Evolutionary conservation across 495 filamentous ascomycete species (phyloP), one percentile per base, ranked within the genome.

Genomic region (Arthonia radiata): DNA sequence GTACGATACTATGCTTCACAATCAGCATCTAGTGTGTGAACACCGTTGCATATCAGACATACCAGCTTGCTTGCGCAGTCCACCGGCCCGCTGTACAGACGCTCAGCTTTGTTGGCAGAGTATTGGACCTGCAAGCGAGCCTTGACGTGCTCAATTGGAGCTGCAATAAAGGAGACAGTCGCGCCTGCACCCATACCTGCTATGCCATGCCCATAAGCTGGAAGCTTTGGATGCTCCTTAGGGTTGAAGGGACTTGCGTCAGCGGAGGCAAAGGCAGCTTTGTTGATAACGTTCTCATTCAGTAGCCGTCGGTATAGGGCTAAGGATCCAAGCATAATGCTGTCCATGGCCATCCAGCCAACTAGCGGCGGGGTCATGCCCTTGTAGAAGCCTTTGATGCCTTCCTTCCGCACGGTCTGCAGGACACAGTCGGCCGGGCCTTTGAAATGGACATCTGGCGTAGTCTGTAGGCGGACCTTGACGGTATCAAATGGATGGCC

Each of bases 301-400:
- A 97, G 53, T 15, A 91, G 37, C 12, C 71, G 71, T 10, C 79
- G 75, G 50, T 97, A 93, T 28, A 86, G 60, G 17, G 74, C 83
- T 29, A 97, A 56, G 11, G 74, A 82, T 13, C 86, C 86, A 18
- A 97, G 64, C 86, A 93, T 91, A 24, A 61, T 70, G 29, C 65
- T 74, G 48, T 94, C 83, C 83, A 94, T 93, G 44, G 83, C 72
- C 78, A 92, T 91, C 83, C 83, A 97, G 33, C 86, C 86, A 31
- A 91, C 64, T 27, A 92, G 50, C 23, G 81, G 83, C 19, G 83
- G 83, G 3, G 74, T 77, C 9, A 82, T 81, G 41, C 74, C 81
- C 45, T 92, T 92, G 53, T 92, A 92, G 12, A 92, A 49, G 10
- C 74, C 81, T 13, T 48, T 44, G 17, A 83, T 44, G 9, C 79